Percentiles rank a stretch among this genome's conserved stretches.
Evolutionary conservation across 2,329 filamentous ascomycete species (phyloP).

Genomic region (Verticillium nubilum): DNA sequence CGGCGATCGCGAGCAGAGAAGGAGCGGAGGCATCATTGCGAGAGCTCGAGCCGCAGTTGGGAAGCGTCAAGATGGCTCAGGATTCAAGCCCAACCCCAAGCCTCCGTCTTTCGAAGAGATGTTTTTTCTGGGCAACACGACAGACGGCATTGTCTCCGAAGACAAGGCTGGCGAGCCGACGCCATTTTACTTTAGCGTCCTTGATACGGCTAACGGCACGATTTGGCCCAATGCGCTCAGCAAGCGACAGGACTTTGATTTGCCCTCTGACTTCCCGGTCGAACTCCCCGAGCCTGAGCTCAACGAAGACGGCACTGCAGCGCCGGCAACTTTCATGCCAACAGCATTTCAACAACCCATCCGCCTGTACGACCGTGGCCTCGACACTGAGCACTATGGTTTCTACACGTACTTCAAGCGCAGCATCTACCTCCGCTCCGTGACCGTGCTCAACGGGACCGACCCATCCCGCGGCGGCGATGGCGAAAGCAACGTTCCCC

Average conservation of each 20-base stretch:
- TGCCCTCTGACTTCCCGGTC: conserved; percentile 1
- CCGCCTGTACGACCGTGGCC: conserved; percentile 77
- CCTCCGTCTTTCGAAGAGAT: conserved; percentile 65
- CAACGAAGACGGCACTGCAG: conserved; percentile 65
- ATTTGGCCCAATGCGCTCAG: conserved; percentile 19
- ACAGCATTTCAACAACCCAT: conserved; percentile 70
- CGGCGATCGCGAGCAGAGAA: conserved; percentile 14
- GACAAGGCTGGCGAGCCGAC: conserved; percentile 80
- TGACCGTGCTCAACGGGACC: conserved; percentile 39
- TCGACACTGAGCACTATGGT: conserved; percentile 79
- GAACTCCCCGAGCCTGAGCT: conserved; percentile 58
- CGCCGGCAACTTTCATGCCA: conserved; percentile 67
- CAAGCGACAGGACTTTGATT: conserved; percentile 20
- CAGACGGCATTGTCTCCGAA: conserved; percentile 61
- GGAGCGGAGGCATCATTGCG: conserved; percentile 5
- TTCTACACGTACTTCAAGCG: conserved; percentile 93
- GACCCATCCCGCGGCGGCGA: conserved; percentile 3
- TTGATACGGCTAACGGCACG: conserved; percentile 38
- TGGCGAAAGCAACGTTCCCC: conserved; percentile 31
- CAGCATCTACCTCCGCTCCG: conserved; percentile 71
- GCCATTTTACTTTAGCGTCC: conserved; percentile 79
- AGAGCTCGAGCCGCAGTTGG: conserved; percentile 9
- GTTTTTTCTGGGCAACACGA: conserved; percentile 78
- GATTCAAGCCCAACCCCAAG: conserved; percentile 46
- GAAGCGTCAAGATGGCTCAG: conserved; percentile 16